A percentile compares a stretch with the other conserved stretches of the same genome.
Conservation (phyloP, 768 basidiomycete species). For the Boletus subcaerulescens region DNA sequence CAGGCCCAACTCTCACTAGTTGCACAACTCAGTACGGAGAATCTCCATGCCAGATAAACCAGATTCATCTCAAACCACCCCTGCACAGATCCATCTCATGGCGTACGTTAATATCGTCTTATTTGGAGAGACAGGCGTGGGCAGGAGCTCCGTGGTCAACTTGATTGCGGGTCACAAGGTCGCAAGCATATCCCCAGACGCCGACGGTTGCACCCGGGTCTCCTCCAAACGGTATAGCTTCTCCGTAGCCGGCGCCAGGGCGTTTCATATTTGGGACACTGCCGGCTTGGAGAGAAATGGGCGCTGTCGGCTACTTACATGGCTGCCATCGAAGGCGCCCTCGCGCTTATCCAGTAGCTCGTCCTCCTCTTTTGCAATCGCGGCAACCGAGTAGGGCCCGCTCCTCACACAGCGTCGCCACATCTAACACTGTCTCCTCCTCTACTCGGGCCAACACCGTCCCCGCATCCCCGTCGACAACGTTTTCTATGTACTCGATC, state of each 20-base stretch:
- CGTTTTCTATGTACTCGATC: no score
- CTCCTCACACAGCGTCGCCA: no score
- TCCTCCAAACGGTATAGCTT: constrained; percentile 24
- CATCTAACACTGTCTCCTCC: no score
- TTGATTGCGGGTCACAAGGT: constrained; percentile 23
- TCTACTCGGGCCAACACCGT: no score
- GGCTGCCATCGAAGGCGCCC: constrained; percentile 25
- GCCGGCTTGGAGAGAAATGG: constrained; percentile 28
- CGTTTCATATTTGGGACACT: constrained; percentile 31
- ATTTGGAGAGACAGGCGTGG: constrained; percentile 41
- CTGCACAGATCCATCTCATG: constrained; percentile 9
- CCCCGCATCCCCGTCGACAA: no score
- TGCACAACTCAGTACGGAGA: constrained; percentile 2
- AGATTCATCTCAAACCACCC: neutral
- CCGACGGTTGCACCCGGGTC: constrained; percentile 36
- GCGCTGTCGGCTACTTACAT: constrained; percentile 16
- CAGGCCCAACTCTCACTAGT: neutral
- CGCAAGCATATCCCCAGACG: constrained; percentile 20
- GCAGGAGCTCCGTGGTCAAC: constrained; percentile 33
- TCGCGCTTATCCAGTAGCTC: constrained; percentile 35
- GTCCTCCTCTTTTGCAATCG: constrained; percentile 40
- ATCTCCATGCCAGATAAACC: neutral
- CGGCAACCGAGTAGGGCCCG: constrained; percentile 30
- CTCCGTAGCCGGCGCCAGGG: constrained; percentile 6
- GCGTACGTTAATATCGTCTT: constrained; percentile 36